Evolutionary conservation across 1,139 yeast genomes (phyloP).

Genomic region (Scheffersomyces segobiensis): DNA sequence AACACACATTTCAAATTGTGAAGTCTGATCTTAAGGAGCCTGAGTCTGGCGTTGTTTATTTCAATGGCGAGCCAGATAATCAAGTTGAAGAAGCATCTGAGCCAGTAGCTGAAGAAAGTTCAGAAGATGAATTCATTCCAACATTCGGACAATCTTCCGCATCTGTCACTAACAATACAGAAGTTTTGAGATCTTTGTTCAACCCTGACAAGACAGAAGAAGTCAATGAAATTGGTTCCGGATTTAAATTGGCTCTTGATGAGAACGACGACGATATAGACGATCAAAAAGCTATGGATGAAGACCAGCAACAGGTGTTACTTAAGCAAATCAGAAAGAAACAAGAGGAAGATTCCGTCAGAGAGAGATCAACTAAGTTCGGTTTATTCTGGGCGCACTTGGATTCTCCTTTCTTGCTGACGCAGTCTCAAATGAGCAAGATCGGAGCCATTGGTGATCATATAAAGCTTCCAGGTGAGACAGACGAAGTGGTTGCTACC

Average conservation of each 20-base stretch:
- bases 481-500: conserved; percentile 25
- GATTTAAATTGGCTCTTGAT: conserved; percentile 34
- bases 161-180: conserved; percentile 48
- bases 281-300: conserved; percentile 18
- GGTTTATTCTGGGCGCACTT: conserved; percentile 82
- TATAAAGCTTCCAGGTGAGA: conserved; percentile 39
- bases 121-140: conserved; percentile 54
- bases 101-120: conserved; percentile 4
- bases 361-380: conserved; percentile 15
- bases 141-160: conserved; percentile 39
- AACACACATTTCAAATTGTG: conserved; percentile 18
- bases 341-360: conserved; percentile 23
- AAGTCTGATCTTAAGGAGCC: conserved; percentile 4
- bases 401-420: conserved; percentile 80
- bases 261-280: conserved; percentile 43
- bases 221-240: conserved; percentile 12
- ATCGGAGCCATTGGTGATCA: conserved; percentile 36
- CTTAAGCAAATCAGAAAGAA: conserved; percentile 33
- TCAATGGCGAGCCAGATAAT: conserved; percentile 6
- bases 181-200: conserved; percentile 63
- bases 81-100: conserved; percentile 7
- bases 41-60: conserved; percentile 5
- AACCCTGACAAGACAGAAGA: conserved; percentile 44
- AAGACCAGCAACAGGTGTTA: conserved; percentile 25
- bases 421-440: conserved; percentile 78